Percentiles rank a stretch among this genome's conserved stretches.
Conservation (phyloP, 1,284 basidiomycete species). For the Marasmius oreades region DNA sequence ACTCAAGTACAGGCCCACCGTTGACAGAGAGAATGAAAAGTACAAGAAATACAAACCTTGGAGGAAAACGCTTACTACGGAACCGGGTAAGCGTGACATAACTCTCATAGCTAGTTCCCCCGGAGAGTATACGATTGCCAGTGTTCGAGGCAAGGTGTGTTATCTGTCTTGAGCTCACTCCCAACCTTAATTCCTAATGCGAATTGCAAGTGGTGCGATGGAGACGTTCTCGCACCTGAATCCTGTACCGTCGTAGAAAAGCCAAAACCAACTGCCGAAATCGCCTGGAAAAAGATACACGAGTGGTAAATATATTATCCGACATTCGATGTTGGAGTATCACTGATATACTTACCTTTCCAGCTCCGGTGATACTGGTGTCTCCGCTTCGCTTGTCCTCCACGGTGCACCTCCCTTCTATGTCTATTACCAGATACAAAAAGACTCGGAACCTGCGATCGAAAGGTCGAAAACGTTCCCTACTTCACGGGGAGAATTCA, state of each 20-base stretch:
- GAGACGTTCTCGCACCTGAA: constrained; percentile 80
- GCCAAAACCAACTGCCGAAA: constrained; percentile 76
- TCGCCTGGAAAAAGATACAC: constrained; percentile 87
- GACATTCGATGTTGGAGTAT: too few relatives aligned
- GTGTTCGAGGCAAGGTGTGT: constrained; percentile 65
- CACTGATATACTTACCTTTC: constrained; percentile 13
- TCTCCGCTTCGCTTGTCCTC: constrained; percentile 82
- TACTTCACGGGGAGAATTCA: constrained; percentile 78
- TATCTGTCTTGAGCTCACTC: not conserved
- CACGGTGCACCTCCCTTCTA: constrained; percentile 90
- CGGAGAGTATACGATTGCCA: constrained; percentile 80
- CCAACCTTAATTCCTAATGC: constrained; percentile 1
- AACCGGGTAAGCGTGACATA: constrained; percentile 44
- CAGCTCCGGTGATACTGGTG: constrained; percentile 92
- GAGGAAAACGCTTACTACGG: constrained; percentile 55
- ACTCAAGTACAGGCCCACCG: constrained; percentile 55
- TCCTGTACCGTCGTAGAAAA: constrained; percentile 72
- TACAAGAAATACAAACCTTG: constrained; percentile 49
- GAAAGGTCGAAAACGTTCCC: constrained; percentile 63
- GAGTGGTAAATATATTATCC: constrained; percentile 60
- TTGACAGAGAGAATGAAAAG: constrained; percentile 31
- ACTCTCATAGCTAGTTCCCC: constrained; percentile 54
- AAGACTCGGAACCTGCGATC: constrained; percentile 59
- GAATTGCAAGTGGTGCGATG: constrained; percentile 57
- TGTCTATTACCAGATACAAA: constrained; percentile 75